Percentiles rank a stretch among this genome's conserved stretches.
Evolutionary conservation across 805 yeast species (phyloP).

Genomic region (Myxozyma geophila): DNA sequence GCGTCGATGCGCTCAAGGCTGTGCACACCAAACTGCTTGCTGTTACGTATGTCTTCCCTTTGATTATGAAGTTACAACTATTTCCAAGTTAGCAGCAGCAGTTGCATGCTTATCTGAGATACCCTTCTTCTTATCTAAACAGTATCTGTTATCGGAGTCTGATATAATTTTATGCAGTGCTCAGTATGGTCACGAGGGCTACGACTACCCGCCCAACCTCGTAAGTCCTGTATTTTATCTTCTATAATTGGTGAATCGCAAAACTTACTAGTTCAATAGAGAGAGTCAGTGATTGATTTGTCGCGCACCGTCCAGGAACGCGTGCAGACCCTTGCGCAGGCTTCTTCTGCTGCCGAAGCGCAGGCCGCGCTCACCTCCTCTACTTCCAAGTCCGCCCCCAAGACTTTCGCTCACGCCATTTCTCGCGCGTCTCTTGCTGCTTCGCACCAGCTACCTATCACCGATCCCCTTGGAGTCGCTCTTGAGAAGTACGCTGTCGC

Average conservation of each 20-base stretch:
- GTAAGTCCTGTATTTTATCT: conserved; percentile 27
- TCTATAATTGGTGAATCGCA: not conserved
- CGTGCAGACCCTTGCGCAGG: conserved; percentile 69
- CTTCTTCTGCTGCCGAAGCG: conserved; percentile 79
- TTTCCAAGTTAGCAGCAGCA: too few species aligned
- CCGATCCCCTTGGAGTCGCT: conserved; percentile 62
- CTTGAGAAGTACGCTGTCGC: conserved; percentile 69
- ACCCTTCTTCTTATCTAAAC: not conserved
- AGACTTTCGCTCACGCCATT: conserved; percentile 81
- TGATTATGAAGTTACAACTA: conserved; percentile 27
- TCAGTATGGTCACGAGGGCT: conserved; percentile 73
- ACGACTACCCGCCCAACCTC: conserved; percentile 79
- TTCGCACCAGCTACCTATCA: conserved; percentile 49
- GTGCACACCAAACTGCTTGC: conserved; percentile 63
- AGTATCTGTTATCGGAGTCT: conserved; percentile 37
- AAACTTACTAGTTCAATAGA: conserved; percentile 44
- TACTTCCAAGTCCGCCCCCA: conserved; percentile 61
- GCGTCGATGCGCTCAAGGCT: conserved; percentile 71
- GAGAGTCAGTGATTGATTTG: conserved; percentile 75
- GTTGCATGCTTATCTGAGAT: too few species aligned
- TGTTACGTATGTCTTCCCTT: conserved; percentile 50
- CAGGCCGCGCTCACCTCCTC: conserved; percentile 68
- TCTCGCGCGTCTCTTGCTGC: conserved; percentile 72
- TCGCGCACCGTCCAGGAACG: conserved; percentile 67
- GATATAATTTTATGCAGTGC: conserved; percentile 37